These are phyloP conservation scores for Hyaloscypha variabilis DNA, from an alignment of 495 filamentous ascomycete genomes.

Conservation along the genomic window DNA sequence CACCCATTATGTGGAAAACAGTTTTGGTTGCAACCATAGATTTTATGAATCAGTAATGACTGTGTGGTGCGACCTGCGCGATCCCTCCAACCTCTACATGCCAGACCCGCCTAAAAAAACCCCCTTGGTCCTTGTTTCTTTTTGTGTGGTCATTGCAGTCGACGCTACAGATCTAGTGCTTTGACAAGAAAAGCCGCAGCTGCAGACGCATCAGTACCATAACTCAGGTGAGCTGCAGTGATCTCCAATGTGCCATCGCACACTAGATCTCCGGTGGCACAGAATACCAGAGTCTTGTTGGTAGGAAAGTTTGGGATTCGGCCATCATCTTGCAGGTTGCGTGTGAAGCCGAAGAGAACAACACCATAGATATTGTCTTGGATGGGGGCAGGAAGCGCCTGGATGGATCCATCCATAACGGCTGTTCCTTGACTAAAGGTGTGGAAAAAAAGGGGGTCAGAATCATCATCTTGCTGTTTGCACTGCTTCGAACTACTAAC, in stretches of 20 bases:
- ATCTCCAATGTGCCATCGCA: constrained; percentile 56
- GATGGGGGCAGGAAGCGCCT: constrained; percentile 41
- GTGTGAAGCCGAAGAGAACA: constrained; percentile 58
- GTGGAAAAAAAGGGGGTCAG: constrained; percentile 1
- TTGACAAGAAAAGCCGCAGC: constrained; percentile 35
- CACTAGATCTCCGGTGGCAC: constrained; percentile 52
- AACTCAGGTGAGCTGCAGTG: constrained; percentile 48
- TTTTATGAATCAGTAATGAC: neutral
- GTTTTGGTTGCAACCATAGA: neutral
- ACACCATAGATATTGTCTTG: constrained; percentile 53
- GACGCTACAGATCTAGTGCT: neutral
- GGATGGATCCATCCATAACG: constrained; percentile 51
- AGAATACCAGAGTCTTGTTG: constrained; percentile 50
- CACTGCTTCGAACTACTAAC: neutral
- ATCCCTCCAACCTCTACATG: neutral
- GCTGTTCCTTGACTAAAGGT: constrained; percentile 56
- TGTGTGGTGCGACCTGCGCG: neutral
- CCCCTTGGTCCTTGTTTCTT: neutral
- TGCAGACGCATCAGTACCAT: constrained; percentile 36
- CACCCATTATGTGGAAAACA: too few species aligned
- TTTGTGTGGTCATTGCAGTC: neutral
- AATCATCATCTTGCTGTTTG: neutral
- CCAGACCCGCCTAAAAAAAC: neutral
- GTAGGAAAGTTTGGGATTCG: constrained; percentile 49
- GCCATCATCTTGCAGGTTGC: constrained; percentile 54